Conservation (phyloP, 345 rosid genomes). For the Citrus maxima region DNA sequence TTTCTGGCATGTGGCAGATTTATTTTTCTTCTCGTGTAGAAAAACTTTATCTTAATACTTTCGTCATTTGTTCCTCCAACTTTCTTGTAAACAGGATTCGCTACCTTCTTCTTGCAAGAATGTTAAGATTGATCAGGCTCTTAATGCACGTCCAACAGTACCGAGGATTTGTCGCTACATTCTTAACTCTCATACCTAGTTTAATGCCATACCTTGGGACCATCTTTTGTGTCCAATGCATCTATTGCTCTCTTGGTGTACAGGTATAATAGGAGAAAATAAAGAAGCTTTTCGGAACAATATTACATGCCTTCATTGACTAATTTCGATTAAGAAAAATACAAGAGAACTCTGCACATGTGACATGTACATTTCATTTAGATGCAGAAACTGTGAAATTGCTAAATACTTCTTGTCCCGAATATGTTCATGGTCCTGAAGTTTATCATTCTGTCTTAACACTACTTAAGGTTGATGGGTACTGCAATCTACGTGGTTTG, state of each 20-base stretch:
- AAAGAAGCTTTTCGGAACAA: neutral
- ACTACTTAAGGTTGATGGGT: neutral
- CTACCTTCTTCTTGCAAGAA: constrained; percentile 92
- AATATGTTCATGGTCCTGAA: neutral
- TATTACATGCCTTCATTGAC: constrained; percentile 1
- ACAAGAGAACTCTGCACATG: neutral
- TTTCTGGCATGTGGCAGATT: neutral
- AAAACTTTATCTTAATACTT: neutral
- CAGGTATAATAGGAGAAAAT: constrained; percentile 49
- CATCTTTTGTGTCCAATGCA: constrained; percentile 78
- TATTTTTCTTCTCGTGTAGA: neutral
- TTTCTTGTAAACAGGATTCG: constrained; percentile 75
- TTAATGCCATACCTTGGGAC: constrained; percentile 93
- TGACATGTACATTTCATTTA: neutral
- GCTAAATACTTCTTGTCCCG: neutral
- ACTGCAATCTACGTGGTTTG: neutral
- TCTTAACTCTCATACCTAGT: constrained; percentile 88
- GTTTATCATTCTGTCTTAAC: neutral
- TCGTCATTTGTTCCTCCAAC: constrained; percentile 4
- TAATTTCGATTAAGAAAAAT: neutral
- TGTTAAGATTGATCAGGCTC: constrained; percentile 86
- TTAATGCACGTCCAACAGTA: constrained; percentile 71
- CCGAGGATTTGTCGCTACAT: constrained; percentile 89
- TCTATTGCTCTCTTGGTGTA: constrained; percentile 90
- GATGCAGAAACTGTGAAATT: neutral